Conservation (phyloP, 106 monocot species). For the Acanthochlamys bracteata region DNA sequence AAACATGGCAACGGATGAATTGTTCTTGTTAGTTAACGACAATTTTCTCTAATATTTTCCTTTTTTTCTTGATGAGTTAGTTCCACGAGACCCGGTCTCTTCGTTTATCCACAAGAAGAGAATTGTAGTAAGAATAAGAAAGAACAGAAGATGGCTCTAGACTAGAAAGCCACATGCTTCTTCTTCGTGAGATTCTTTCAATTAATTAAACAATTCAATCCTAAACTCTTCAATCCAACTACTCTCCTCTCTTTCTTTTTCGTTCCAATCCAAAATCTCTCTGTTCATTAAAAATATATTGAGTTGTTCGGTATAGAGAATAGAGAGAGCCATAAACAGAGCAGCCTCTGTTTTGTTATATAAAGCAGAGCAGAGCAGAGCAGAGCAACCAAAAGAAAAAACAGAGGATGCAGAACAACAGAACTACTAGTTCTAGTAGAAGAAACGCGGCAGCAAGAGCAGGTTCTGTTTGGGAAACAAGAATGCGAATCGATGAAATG, state of each 20-base stretch:
- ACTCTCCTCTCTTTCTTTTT: background rate
- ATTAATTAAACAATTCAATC: no score
- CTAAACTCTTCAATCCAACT: background rate
- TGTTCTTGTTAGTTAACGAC: background rate
- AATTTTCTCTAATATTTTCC: background rate
- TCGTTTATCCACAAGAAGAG: background rate
- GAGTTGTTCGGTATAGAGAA: no score
- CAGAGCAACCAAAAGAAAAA: constrained; percentile 5
- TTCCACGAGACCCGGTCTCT: background rate
- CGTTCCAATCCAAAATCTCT: background rate
- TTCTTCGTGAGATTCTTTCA: no score
- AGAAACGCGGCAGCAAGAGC: constrained; percentile 31
- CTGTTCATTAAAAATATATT: no score
- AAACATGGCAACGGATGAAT: background rate
- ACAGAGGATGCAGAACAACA: constrained; percentile 22
- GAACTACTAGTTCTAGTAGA: constrained; percentile 21
- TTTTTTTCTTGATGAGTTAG: background rate
- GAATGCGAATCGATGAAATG: constrained; percentile 79
- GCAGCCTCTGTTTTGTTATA: no score
- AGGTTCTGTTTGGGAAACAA: constrained; percentile 77
- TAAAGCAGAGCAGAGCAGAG: background rate
- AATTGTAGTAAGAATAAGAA: background rate
- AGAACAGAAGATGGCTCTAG: background rate
- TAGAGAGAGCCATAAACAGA: no score
- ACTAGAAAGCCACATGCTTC: background rate